These are phyloP conservation scores for Trichoderma koningii DNA, from an alignment of 2,329 filamentous ascomycete species.

Conservation along the genomic window DNA sequence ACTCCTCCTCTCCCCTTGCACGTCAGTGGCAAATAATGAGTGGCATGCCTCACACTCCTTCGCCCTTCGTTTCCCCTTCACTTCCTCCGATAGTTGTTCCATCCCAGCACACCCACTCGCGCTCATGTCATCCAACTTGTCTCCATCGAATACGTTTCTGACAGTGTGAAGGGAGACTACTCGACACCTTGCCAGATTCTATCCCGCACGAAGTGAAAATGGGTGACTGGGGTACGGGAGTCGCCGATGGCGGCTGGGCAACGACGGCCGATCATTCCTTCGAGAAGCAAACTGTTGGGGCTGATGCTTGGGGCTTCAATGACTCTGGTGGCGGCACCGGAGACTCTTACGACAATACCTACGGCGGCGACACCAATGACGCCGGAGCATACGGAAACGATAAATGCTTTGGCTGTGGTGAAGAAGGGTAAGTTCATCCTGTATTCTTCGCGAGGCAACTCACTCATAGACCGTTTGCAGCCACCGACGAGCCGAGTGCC, in stretches of 20 bases:
- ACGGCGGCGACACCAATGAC: background rate
- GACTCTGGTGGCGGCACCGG: background rate
- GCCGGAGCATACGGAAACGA: constrained; percentile 30
- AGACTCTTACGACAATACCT: background rate
- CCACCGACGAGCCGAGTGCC: constrained; percentile 42
- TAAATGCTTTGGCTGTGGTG: constrained; percentile 44
- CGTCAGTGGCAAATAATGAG: no score
- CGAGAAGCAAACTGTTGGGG: constrained; percentile 8
- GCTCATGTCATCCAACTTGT: background rate
- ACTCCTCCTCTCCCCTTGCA: background rate
- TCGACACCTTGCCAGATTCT: background rate
- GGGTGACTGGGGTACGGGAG: constrained; percentile 6
- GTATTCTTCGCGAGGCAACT: background rate
- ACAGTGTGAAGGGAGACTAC: background rate
- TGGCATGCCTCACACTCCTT: background rate
- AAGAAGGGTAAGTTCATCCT: constrained; percentile 38
- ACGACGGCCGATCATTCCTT: background rate
- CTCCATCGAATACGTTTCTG: background rate
- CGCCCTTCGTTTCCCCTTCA: background rate
- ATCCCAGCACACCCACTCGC: background rate
- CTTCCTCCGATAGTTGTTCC: background rate
- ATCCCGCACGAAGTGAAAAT: background rate
- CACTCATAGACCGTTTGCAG: constrained; percentile 30
- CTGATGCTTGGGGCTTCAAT: constrained; percentile 9
- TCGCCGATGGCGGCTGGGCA: background rate